These are phyloP conservation scores for Podila minutissima DNA, from an alignment of 192 early-diverging fungal species.

Conservation along the genomic window DNA sequence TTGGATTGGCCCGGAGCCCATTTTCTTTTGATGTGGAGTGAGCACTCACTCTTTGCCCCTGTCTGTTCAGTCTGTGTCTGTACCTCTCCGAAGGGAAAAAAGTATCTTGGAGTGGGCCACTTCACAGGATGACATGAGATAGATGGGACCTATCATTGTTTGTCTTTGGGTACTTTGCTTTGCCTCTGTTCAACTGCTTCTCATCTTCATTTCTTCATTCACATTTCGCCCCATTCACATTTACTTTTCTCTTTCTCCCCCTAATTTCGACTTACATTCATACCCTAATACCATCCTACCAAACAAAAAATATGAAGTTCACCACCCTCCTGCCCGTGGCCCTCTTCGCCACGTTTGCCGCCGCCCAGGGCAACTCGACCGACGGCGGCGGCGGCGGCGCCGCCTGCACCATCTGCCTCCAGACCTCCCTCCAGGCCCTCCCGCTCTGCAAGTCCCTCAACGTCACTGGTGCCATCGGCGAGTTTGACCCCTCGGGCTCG, in stretches of 20 bases:
- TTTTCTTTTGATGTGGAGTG: no score
- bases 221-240: not conserved
- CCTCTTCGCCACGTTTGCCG: conserved; percentile 1
- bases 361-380: conserved; percentile 17
- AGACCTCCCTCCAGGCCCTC: conserved; percentile 16
- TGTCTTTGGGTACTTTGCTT: not conserved
- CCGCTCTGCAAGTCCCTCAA: conserved; percentile 16
- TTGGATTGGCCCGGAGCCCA: no score
- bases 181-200: not conserved
- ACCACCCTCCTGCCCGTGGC: not conserved
- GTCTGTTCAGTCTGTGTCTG: no score
- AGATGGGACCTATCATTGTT: not conserved
- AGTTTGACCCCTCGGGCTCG: not conserved
- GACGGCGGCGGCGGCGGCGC: not conserved
- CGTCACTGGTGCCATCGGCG: conserved; percentile 10
- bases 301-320: conserved; percentile 26
- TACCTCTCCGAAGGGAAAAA: no score
- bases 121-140: no score
- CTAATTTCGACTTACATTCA: not conserved
- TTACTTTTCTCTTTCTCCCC: not conserved
- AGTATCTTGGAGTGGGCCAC: no score
- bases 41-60: no score
- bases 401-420: conserved; percentile 24
- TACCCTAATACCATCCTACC: not conserved
- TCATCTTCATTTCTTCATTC: not conserved